Evolutionary conservation across 2,329 filamentous ascomycete species (phyloP), one percentile per base, ranked within the genome.

Genomic region (Pseudocercospora macadamiae): DNA sequence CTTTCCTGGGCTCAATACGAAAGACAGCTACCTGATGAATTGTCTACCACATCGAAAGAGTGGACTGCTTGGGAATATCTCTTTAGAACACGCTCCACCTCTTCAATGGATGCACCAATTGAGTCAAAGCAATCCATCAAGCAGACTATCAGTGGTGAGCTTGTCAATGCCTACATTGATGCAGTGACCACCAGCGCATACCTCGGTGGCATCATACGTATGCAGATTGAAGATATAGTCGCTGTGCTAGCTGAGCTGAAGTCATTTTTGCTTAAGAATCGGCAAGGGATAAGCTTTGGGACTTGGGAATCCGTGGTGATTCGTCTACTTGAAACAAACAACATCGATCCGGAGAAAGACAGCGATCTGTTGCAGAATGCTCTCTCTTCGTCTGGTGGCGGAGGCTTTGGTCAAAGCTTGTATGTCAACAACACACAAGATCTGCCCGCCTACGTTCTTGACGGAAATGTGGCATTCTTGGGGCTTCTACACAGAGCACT

Each of bases 81-180:
- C 7, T 71, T 71, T 60, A 70, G 71, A 37, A 70, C 66, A 3
- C 67, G 55, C 34, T 19, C 61, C 54, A 18, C 57, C 28, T 45
- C 59, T 7, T 66, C 54, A 7, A 67, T 65, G 60, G 64, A 69
- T 36, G 52, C 55, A 7, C 45, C 57, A 1, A 25, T 52, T 4
- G 51, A 45, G 6, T 36, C 56, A 18, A 28, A 39, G 3, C 23
- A 57, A 8, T 66, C 68, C 36, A 74, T 78, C 8, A 70, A 71
- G 34, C 71, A 76, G 51, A 85, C 82, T 0, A 79, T 88, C 65
- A 86, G 83, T 66, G 76, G 77, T 39, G 85, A 88, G 70, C 78
- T 87, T 9, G 77, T 86, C 23, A 74, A 79, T 52, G 80, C 82
- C 4, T 77, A 85, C 37, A 73, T 85, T 26, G 82, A 85, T 64